Conservation (phyloP, 495 filamentous ascomycete genomes). For the Aspergillus nanangensis region DNA sequence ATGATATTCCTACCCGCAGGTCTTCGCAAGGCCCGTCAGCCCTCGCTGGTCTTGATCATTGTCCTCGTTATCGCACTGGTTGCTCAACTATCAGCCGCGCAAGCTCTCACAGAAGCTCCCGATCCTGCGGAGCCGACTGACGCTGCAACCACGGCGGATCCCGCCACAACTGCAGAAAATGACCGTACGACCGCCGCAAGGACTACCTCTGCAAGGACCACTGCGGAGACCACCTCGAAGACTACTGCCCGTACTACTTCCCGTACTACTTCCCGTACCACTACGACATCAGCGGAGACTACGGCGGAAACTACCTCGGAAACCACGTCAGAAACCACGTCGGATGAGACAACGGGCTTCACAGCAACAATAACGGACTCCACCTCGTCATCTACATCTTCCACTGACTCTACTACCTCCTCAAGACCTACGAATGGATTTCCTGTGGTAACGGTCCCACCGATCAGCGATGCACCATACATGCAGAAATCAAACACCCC, state of each 20-base stretch:
- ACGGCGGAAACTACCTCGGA: constrained; percentile 12
- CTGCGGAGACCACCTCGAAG: neutral
- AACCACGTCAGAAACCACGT: neutral
- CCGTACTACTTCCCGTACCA: neutral
- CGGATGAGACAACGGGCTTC: constrained; percentile 14
- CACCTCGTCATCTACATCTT: constrained; percentile 16
- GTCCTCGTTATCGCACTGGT: constrained; percentile 16
- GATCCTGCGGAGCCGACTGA: constrained; percentile 17
- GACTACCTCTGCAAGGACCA: constrained; percentile 10
- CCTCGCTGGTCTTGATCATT: constrained; percentile 12
- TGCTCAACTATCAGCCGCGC: constrained; percentile 13
- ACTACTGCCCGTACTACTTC: neutral
- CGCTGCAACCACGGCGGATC: constrained; percentile 14
- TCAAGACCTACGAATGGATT: constrained; percentile 21
- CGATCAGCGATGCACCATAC: constrained; percentile 81
- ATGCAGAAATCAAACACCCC: constrained; percentile 91
- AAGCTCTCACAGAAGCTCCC: constrained; percentile 2
- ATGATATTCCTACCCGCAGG: constrained; percentile 18
- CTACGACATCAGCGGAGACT: constrained; percentile 14
- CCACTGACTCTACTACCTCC: constrained; percentile 17
- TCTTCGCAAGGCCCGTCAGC: constrained; percentile 20
- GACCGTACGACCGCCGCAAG: constrained; percentile 14
- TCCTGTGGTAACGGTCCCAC: constrained; percentile 62
- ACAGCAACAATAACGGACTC: constrained; percentile 21
- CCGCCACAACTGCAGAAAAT: constrained; percentile 3